phyloP scores from a whole-genome alignment of 1,284 basidiomycete genomes.

The Cerrena zonata region DNA sequence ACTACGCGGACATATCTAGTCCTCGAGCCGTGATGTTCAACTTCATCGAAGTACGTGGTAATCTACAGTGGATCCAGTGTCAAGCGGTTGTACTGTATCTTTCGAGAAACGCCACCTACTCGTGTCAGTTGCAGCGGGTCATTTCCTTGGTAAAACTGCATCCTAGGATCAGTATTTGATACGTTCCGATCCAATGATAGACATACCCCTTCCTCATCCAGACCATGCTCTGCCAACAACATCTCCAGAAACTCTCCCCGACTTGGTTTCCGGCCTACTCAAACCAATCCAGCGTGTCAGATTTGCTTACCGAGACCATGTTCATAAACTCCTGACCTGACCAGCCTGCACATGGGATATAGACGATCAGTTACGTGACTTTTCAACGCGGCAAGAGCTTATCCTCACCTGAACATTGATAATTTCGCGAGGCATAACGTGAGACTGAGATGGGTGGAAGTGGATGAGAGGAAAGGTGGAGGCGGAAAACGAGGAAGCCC shows the following conservation, averaged over 20 bases:
- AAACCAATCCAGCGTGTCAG: conserved; percentile 7
- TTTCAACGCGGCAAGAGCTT: neutral
- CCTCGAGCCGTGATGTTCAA: conserved; percentile 35
- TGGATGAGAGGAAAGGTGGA: neutral
- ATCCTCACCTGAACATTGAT: conserved; percentile 55
- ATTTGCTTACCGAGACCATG: neutral
- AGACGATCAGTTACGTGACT: neutral
- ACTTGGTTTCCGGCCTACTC: conserved; percentile 68
- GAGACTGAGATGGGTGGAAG: no score
- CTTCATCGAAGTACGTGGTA: conserved; percentile 69
- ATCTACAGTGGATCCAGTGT: no score
- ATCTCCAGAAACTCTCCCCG: conserved; percentile 74
- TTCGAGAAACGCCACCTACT: conserved; percentile 31
- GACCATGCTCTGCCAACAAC: conserved; percentile 75
- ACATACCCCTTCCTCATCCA: conserved; percentile 64
- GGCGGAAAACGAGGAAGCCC: neutral
- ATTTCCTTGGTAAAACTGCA: conserved; percentile 42
- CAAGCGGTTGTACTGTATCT: no score
- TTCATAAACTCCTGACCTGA: conserved; percentile 43
- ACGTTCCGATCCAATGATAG: neutral
- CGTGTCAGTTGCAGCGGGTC: conserved; percentile 44
- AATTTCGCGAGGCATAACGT: conserved; percentile 47
- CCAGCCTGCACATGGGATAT: conserved; percentile 39
- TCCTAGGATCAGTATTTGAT: neutral
- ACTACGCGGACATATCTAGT: conserved; percentile 86